Conservation (phyloP, 2,329 filamentous ascomycete genomes). For the Alternaria consortialis region DNA sequence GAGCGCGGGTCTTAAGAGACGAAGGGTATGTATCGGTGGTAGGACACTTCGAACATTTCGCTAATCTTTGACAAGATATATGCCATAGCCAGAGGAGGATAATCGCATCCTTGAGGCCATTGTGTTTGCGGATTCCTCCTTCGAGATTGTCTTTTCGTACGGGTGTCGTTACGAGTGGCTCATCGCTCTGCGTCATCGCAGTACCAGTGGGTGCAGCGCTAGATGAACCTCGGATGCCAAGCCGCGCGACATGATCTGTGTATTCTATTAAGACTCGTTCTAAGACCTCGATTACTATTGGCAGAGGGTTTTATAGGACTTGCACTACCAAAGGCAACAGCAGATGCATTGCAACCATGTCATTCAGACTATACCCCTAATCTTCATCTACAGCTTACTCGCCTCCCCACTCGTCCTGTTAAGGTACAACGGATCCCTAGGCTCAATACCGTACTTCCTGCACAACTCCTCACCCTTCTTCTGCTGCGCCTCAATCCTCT, state of each 20-base stretch:
- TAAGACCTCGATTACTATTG: too few relatives aligned
- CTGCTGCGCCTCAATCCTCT: conserved; percentile 71
- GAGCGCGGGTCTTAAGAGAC: background rate
- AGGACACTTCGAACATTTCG: background rate
- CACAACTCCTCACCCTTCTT: conserved; percentile 72
- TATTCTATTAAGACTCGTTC: too few relatives aligned
- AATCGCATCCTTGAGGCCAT: background rate
- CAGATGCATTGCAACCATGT: too few relatives aligned
- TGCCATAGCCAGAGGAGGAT: background rate
- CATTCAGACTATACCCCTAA: too few relatives aligned
- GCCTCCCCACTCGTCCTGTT: conserved; percentile 53
- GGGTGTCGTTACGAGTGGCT: background rate
- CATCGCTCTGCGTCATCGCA: background rate
- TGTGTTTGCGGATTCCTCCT: background rate
- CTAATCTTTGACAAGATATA: background rate
- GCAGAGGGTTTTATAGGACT: too few relatives aligned
- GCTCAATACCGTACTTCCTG: conserved; percentile 63
- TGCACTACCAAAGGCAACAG: too few relatives aligned
- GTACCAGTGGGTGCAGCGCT: background rate
- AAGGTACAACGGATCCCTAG: conserved; percentile 54
- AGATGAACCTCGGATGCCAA: too few relatives aligned
- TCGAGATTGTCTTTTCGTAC: too few relatives aligned
- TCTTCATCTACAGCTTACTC: conserved; percentile 50
- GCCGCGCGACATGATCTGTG: too few relatives aligned
- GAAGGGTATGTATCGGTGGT: background rate